These are phyloP conservation scores for Pseudogymnoascus sp. DNA, from an alignment of 2,329 filamentous ascomycete genomes.

Conservation along the genomic window DNA sequence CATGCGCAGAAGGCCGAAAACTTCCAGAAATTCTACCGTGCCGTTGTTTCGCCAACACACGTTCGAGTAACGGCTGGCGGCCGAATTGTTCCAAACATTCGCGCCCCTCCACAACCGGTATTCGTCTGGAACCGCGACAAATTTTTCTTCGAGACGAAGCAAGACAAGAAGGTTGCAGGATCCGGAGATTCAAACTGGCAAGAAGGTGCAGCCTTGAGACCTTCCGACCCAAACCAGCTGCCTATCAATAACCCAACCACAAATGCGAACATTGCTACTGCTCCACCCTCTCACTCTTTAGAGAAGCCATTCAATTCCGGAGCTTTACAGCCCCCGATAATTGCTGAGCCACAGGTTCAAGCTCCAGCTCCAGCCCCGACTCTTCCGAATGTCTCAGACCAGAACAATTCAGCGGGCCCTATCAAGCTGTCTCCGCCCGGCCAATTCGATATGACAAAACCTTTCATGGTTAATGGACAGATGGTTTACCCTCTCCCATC, in stretches of 20 bases:
- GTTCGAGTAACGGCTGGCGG: conserved; percentile 61
- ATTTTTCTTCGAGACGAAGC: conserved; percentile 18
- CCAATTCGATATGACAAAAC: conserved; percentile 29
- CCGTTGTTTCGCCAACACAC: conserved; percentile 60
- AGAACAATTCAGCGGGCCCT: conserved; percentile 4
- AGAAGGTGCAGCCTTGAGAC: not conserved
- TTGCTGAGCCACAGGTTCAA: not conserved
- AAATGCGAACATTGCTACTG: conserved; percentile 4
- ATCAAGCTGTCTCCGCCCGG: conserved; percentile 28
- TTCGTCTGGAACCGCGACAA: conserved; percentile 26
- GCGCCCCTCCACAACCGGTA: conserved; percentile 28
- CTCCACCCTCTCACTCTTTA: not conserved
- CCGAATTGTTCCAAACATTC: conserved; percentile 59
- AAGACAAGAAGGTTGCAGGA: not conserved
- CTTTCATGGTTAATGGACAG: conserved; percentile 25
- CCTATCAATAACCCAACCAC: conserved; percentile 2
- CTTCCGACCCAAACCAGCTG: not conserved
- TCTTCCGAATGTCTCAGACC: not conserved
- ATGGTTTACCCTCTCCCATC: conserved; percentile 25
- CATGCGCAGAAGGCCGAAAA: conserved; percentile 53
- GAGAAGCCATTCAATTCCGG: not conserved
- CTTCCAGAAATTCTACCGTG: conserved; percentile 62
- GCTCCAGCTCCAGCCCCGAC: not conserved
- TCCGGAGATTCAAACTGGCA: not conserved
- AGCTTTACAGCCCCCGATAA: not conserved